Base-by-base conservation (phyloP, 2,329 filamentous ascomycete genomes). In the Colletotrichum kahawae region DNA sequence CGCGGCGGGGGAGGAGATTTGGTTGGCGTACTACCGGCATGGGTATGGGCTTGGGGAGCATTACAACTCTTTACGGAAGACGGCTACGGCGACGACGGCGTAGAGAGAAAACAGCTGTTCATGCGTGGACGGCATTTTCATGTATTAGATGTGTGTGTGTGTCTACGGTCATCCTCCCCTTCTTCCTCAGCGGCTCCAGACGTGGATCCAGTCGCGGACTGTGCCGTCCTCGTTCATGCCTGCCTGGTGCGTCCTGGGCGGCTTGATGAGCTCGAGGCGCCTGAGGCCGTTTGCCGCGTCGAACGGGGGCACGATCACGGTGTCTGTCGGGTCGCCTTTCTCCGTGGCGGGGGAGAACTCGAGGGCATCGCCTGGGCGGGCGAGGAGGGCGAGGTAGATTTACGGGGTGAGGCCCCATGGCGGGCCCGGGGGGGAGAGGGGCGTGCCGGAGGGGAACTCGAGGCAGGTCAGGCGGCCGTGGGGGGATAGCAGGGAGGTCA, bases 21-120 rank as follows among this genome's bases (percentile, higher is more conserved):
- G 97, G 96, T 84, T 99, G 84, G 96, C 95, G 43, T 99, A 98
- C 84, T 98, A 98, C 84, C 90, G 94, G 80, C 95, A 98, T 86
- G 95, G 95, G 64, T 98, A 97, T 83, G 96, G 96, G 2, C 87
- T 99, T 65, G 97, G 97, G 14, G 97, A 98, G 87, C 97, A 99
- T 85, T 99, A 99, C 85, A 99, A 99, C 83, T 98, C 96, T 68
- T 85, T 99, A 82, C 84, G 91, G 79, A 90, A 87, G 80, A 81
- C 14, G 33, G n/a, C 43, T 24, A 27, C 12, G 51, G 27, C 67
- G 79, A 90, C 87, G 81, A 81, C 18, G 21, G 18, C 54, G n/a
- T 69, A 64, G 66, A 77, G 65, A 62, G 67, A 62, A 62, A 68
- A 12, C 64, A 33, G 27, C 5, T 21, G 21, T n/a, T 9, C 21